A percentile compares a stretch with the other conserved stretches of the same genome.
These are phyloP conservation scores for Hypsizygus marmoreus DNA, from an alignment of 768 basidiomycete genomes.

Conservation along the genomic window DNA sequence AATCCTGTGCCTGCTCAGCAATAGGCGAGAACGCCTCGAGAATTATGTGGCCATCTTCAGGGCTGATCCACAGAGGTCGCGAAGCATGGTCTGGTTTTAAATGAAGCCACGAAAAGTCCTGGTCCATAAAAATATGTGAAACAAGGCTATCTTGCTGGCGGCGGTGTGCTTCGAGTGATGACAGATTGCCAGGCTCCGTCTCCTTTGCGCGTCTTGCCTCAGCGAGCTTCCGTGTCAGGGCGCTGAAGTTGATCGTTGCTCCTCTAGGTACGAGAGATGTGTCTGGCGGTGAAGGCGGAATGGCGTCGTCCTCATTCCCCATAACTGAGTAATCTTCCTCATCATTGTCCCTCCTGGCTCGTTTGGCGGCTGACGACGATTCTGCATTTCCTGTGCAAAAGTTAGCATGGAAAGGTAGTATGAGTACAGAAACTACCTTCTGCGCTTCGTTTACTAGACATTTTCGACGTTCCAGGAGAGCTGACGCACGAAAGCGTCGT, in stretches of 20 bases:
- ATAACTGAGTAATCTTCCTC: slow-evolving; percentile 61
- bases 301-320: slow-evolving; percentile 59
- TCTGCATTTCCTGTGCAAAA: slow-evolving; percentile 24
- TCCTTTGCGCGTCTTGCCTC: slow-evolving; percentile 56
- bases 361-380: slow-evolving; percentile 40
- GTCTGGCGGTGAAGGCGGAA: slow-evolving; percentile 56
- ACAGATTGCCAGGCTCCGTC: slow-evolving; percentile 43
- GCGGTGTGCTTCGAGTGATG: slow-evolving; percentile 64
- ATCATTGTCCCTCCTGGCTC: slow-evolving; percentile 46
- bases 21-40: slow-evolving; percentile 98
- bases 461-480: slow-evolving; percentile 4
- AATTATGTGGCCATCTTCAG: slow-evolving; percentile 90
- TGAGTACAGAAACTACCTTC: slow-evolving; percentile 33
- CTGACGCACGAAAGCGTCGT: not conserved
- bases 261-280: slow-evolving; percentile 61
- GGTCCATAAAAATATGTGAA: slow-evolving; percentile 81
- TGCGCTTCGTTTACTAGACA: slow-evolving; percentile 42
- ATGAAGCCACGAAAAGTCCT: slow-evolving; percentile 85
- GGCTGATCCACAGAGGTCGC: slow-evolving; percentile 95
- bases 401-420: not conserved
- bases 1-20: slow-evolving; percentile 97
- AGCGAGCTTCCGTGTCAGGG: slow-evolving; percentile 77
- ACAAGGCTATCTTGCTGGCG: slow-evolving; percentile 75
- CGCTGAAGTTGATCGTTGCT: slow-evolving; percentile 87
- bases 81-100: slow-evolving; percentile 90